A percentile compares a stretch with the other conserved stretches of the same genome.
These are phyloP conservation scores for Boletus sp. DNA, from an alignment of 1,284 basidiomycete genomes.

Conservation along the genomic window DNA sequence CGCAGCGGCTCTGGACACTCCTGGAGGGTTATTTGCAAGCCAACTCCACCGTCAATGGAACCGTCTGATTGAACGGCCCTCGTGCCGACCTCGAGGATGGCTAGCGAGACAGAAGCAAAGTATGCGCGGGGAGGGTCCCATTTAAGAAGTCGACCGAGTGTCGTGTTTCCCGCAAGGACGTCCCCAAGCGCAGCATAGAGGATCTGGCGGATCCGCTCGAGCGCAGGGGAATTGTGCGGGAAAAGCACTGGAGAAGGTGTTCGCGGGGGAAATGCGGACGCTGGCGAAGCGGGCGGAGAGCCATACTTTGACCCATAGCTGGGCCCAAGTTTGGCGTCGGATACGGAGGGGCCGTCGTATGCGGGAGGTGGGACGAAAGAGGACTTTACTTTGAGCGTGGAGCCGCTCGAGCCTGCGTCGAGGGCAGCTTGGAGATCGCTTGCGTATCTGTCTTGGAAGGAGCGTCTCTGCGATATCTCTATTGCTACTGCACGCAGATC, in stretches of 20 bases:
- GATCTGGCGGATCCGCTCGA: conserved; percentile 76
- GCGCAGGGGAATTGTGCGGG: conserved; percentile 52
- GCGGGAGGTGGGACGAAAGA: conserved; percentile 69
- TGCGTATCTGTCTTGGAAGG: conserved; percentile 75
- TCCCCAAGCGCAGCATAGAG: conserved; percentile 75
- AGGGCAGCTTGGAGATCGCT: conserved; percentile 71
- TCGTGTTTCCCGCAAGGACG: conserved; percentile 51
- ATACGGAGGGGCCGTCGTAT: conserved; percentile 45
- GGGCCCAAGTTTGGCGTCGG: conserved; percentile 24
- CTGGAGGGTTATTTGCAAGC: conserved; percentile 40
- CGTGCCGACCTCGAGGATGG: conserved; percentile 63
- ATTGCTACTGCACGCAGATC: conserved; percentile 75
- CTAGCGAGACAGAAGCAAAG: conserved; percentile 69
- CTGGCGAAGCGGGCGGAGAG: conserved; percentile 29
- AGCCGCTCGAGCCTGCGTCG: conserved; percentile 47
- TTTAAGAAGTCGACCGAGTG: conserved; percentile 52
- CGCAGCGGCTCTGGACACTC: conserved; percentile 57
- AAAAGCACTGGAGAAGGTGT: conserved; percentile 49
- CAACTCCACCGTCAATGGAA: conserved; percentile 54
- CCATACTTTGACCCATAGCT: conserved; percentile 18
- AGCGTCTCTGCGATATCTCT: conserved; percentile 75
- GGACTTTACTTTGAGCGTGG: conserved; percentile 44
- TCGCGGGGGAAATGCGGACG: conserved; percentile 30
- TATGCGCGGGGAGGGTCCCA: conserved; percentile 67
- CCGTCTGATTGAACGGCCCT: conserved; percentile 46